Evolutionary conservation across 23 red algal genomes (phyloP).

Genomic region (Gracilariopsis chorda): DNA sequence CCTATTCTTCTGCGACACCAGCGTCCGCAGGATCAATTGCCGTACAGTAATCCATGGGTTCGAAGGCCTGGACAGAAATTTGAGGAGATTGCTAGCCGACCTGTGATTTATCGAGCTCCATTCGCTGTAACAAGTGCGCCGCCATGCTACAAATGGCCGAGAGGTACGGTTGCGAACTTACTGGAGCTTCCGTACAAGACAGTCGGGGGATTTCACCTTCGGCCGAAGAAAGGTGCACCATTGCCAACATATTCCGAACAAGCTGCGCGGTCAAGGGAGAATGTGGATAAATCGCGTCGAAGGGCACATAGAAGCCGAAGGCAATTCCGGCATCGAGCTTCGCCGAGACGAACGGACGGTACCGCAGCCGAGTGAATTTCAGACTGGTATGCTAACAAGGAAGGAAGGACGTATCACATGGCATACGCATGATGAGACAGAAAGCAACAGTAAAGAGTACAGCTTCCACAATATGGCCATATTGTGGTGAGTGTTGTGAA

Average conservation of each 20-base stretch:
- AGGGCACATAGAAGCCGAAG: neutral
- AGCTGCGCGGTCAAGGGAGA: too few species aligned
- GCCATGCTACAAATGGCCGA: constrained; percentile 58
- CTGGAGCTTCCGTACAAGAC: constrained; percentile 38
- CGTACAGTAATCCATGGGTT: neutral
- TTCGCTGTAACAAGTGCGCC: constrained; percentile 25
- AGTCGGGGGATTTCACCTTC: neutral
- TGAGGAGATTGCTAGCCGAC: neutral
- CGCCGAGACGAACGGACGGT: too few species aligned
- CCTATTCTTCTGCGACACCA: constrained; percentile 38
- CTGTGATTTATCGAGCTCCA: constrained; percentile 10
- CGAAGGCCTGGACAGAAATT: constrained; percentile 32
- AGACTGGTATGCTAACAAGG: too few species aligned
- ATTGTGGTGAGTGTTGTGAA: too few species aligned
- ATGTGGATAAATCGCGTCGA: neutral
- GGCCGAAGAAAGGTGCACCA: neutral
- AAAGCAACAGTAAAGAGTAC: too few species aligned
- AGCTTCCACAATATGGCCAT: too few species aligned
- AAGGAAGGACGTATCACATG: too few species aligned
- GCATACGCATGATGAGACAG: too few species aligned
- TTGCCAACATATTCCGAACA: too few species aligned
- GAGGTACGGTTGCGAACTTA: constrained; percentile 8
- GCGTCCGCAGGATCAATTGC: neutral
- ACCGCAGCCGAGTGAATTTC: too few species aligned
- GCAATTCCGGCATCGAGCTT: neutral